A percentile compares a stretch with the other conserved stretches of the same genome.
phyloP scores from a whole-genome alignment of 495 filamentous ascomycete genomes.

The Aspergillus nidulans region DNA sequence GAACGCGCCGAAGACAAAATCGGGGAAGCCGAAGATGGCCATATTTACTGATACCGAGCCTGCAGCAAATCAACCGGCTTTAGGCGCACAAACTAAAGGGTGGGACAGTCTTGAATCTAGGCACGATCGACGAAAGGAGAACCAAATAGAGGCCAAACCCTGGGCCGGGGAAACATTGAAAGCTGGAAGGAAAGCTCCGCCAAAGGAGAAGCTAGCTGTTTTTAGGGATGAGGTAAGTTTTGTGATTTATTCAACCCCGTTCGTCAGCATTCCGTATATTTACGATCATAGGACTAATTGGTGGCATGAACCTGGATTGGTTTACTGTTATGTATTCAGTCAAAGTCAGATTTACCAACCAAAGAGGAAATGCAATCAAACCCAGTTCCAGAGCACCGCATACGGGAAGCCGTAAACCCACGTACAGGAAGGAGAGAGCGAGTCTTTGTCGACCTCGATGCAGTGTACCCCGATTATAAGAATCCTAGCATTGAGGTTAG shows the following conservation, averaged over 20 bases:
- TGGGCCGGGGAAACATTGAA: conserved; percentile 92
- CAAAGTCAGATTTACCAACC: conserved; percentile 42
- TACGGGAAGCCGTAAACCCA: conserved; percentile 72
- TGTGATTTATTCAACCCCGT: conserved; percentile 20
- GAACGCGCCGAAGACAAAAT: conserved; percentile 52
- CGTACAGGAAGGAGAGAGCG: conserved; percentile 74
- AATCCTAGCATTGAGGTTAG: conserved; percentile 68
- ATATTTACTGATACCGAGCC: conserved; percentile 78
- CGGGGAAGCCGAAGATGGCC: conserved; percentile 72
- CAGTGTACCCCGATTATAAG: conserved; percentile 72
- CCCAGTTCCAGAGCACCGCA: conserved; percentile 44
- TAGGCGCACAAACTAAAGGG: conserved; percentile 55
- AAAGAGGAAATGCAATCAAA: conserved; percentile 34
- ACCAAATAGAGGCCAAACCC: conserved; percentile 76
- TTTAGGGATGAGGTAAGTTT: conserved; percentile 94
- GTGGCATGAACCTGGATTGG: conserved; percentile 58
- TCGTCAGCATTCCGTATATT: conserved; percentile 59
- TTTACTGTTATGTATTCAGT: conserved; percentile 58
- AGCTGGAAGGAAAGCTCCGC: conserved; percentile 71
- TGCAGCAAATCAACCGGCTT: conserved; percentile 36
- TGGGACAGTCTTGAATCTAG: conserved; percentile 91
- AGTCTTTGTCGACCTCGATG: conserved; percentile 79
- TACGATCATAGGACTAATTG: conserved; percentile 97
- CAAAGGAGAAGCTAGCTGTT: conserved; percentile 76
- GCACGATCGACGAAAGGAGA: conserved; percentile 89